A percentile compares a stretch with the other conserved stretches of the same genome.
These are phyloP conservation scores for Pleurotus platypus DNA, from an alignment of 768 basidiomycete genomes.

Conservation along the genomic window DNA sequence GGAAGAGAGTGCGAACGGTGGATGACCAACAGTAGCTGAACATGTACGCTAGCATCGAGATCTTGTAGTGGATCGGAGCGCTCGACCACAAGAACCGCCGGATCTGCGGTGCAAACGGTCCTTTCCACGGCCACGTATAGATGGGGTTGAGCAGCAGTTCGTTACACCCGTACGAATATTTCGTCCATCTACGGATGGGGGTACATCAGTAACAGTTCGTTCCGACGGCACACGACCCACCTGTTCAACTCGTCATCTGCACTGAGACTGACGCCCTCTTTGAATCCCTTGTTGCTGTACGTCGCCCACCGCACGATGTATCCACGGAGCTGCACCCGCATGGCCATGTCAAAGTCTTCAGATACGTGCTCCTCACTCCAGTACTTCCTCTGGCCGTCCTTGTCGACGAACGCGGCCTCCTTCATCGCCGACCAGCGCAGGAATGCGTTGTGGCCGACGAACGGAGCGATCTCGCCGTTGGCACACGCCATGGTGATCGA, in stretches of 20 bases:
- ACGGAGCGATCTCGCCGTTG: conserved; percentile 80
- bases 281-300: conserved; percentile 80
- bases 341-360: conserved; percentile 79
- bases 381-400: conserved; percentile 60
- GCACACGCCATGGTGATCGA: conserved; percentile 75
- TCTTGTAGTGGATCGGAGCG: conserved; percentile 79
- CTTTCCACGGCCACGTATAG: conserved; percentile 67
- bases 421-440: conserved; percentile 85
- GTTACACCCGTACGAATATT: conserved; percentile 63
- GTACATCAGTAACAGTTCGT: too few relatives aligned
- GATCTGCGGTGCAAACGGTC: conserved; percentile 77
- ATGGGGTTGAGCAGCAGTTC: conserved; percentile 87
- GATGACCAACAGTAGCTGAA: conserved; percentile 39
- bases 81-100: conserved; percentile 71
- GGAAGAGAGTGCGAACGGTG: conserved; percentile 8
- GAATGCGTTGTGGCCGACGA: conserved; percentile 87
- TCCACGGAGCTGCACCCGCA: conserved; percentile 63
- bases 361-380: conserved; percentile 78
- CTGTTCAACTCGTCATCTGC: conserved; percentile 86
- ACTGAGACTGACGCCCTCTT: conserved; percentile 86
- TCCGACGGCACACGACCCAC: conserved; percentile 37
- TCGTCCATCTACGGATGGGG: conserved; percentile 37
- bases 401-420: conserved; percentile 75
- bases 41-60: conserved; percentile 72
- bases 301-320: conserved; percentile 82